These are phyloP conservation scores for Firmiana major DNA, from an alignment of 345 rosid species.

Conservation along the genomic window DNA sequence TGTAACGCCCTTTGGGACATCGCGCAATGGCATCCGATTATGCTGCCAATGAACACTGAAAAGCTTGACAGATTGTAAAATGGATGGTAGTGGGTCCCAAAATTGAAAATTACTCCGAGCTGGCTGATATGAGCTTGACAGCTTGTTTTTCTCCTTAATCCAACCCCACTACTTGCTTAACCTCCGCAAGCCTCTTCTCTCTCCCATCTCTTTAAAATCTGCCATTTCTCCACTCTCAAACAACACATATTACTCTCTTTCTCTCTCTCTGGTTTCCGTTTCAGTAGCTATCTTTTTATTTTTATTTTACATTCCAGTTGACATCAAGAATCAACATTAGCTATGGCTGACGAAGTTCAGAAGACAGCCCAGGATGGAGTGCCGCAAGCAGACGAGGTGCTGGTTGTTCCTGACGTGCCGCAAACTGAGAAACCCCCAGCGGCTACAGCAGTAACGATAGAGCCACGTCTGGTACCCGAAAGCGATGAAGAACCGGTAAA, in stretches of 20 bases:
- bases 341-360: slow-evolving; percentile 31
- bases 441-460: not conserved
- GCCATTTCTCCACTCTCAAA: not conserved
- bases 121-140: not conserved
- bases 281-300: not conserved
- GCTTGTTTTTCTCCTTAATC: not conserved
- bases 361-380: slow-evolving; percentile 14
- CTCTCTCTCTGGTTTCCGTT: not conserved
- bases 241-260: not conserved
- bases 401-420: no score
- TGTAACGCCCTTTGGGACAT: not conserved
- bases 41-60: not conserved
- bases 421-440: slow-evolving; percentile 7
- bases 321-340: not conserved
- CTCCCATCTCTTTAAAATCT: not conserved
- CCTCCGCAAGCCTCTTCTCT: not conserved
- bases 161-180: not conserved
- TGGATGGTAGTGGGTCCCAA: not conserved
- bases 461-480: slow-evolving; percentile 19
- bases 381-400: slow-evolving; percentile 5
- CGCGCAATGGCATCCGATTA: not conserved
- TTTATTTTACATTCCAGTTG: not conserved
- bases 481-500: slow-evolving; percentile 27
- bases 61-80: slow-evolving; percentile 9
- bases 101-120: not conserved